Percentiles rank a stretch among this genome's conserved stretches.
These are phyloP conservation scores for Debaryomyces subglobosus DNA, from an alignment of 1,139 yeast species.

Conservation along the genomic window DNA sequence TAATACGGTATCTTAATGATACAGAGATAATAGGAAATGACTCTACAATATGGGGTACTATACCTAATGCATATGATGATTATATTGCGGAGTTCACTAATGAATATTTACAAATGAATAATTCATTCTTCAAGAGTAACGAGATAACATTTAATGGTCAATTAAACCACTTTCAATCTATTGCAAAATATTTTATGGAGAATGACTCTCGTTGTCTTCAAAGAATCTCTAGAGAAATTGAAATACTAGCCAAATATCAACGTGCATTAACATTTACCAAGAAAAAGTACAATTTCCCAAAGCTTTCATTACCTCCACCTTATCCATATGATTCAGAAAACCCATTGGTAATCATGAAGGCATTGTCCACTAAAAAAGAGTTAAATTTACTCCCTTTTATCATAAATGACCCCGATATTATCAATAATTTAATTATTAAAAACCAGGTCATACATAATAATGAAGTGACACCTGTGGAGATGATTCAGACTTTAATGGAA, in stretches of 20 bases:
- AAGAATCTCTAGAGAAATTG: constrained; percentile 12
- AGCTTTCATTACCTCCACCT: constrained; percentile 14
- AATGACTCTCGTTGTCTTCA: constrained; percentile 15
- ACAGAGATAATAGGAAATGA: constrained; percentile 15
- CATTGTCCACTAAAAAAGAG: constrained; percentile 11
- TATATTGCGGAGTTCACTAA: constrained; percentile 4
- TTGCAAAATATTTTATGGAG: constrained; percentile 15
- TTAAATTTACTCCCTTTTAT: constrained; percentile 19
- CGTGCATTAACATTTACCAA: not conserved
- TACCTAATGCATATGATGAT: not conserved
- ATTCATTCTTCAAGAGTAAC: constrained; percentile 14
- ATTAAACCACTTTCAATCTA: constrained; percentile 12
- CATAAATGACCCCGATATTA: constrained; percentile 14
- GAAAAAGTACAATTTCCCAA: constrained; percentile 16
- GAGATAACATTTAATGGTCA: constrained; percentile 13
- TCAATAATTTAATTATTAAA: constrained; percentile 12
- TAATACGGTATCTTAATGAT: constrained; percentile 20
- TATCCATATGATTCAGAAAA: constrained; percentile 8
- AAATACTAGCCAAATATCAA: constrained; percentile 10
- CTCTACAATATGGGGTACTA: constrained; percentile 13
- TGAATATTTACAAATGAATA: constrained; percentile 8
- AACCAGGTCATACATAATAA: constrained; percentile 10
- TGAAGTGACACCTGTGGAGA: constrained; percentile 8
- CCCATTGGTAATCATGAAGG: constrained; percentile 13
- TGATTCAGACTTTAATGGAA: constrained; percentile 16